phyloP scores from a whole-genome alignment of 257 asterid species.

The Vinca minor region DNA sequence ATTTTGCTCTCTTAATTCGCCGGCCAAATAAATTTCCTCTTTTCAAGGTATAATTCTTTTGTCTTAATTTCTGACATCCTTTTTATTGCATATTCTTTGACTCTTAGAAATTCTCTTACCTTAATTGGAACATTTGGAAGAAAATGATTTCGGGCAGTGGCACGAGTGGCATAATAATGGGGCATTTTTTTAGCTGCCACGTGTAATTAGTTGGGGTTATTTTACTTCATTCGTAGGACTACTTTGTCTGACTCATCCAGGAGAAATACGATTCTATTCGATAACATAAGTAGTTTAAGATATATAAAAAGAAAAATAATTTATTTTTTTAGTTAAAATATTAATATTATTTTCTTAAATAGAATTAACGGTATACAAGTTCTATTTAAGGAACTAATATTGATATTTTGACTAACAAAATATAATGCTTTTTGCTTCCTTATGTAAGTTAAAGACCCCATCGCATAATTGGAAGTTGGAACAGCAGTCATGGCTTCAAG shows the following conservation, averaged over 20 bases:
- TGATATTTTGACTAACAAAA: too few species aligned
- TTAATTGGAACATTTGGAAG: neutral
- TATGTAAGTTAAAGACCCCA: too few species aligned
- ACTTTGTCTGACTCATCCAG: neutral
- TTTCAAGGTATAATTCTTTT: conserved; percentile 10
- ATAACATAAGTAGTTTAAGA: too few species aligned
- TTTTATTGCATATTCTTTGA: too few species aligned
- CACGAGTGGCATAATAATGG: neutral
- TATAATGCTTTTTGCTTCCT: too few species aligned
- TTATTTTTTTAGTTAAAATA: neutral
- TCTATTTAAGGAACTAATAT: neutral
- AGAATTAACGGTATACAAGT: neutral
- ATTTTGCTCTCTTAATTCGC: conserved; percentile 3
- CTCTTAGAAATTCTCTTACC: neutral
- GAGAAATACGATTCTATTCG: too few species aligned
- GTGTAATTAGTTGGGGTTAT: conserved; percentile 10
- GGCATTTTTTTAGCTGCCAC: conserved; percentile 8
- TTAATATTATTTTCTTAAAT: neutral
- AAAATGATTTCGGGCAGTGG: neutral
- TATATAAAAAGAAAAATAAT: neutral
- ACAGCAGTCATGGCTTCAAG: neutral
- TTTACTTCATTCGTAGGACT: neutral
- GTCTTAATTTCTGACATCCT: neutral
- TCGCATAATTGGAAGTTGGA: too few species aligned
- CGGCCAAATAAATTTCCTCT: neutral